Conservation (phyloP, 441 rosid species). For the Syzygium syzygioides region DNA sequence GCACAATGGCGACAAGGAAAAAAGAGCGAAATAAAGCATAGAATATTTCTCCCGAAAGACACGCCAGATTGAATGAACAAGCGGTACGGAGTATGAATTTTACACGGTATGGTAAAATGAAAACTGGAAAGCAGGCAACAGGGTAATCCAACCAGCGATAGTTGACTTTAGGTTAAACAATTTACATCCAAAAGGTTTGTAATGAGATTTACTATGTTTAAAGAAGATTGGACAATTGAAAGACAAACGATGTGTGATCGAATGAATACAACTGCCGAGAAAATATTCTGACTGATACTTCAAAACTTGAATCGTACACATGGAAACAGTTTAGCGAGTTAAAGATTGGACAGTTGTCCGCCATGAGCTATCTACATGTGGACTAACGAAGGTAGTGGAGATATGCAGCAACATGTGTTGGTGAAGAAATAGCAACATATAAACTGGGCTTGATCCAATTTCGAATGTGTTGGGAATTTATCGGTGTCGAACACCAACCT, state of each 20-base stretch:
- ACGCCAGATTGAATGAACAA: not conserved
- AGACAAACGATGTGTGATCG: not conserved
- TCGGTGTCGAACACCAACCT: not conserved
- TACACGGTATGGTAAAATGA: not conserved
- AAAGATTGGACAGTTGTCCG: not conserved
- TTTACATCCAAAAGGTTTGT: not conserved
- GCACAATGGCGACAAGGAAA: not conserved
- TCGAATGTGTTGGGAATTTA: not conserved
- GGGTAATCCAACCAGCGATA: not conserved
- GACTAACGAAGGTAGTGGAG: not conserved
- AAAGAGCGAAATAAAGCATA: not conserved
- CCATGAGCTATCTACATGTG: not conserved
- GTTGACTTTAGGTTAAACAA: not conserved
- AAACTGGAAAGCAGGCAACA: not conserved
- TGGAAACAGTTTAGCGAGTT: not conserved
- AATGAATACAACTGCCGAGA: not conserved
- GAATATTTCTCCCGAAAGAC: not conserved
- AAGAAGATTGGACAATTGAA: not conserved
- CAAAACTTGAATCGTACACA: not conserved
- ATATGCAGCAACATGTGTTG: not conserved
- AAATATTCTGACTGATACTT: not conserved
- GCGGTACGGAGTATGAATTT: not conserved
- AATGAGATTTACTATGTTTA: not conserved
- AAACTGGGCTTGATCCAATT: not conserved
- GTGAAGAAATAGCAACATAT: not conserved